Evolutionary conservation across 1,139 yeast genomes (phyloP).

Genomic region (Kodamaea alishanica): DNA sequence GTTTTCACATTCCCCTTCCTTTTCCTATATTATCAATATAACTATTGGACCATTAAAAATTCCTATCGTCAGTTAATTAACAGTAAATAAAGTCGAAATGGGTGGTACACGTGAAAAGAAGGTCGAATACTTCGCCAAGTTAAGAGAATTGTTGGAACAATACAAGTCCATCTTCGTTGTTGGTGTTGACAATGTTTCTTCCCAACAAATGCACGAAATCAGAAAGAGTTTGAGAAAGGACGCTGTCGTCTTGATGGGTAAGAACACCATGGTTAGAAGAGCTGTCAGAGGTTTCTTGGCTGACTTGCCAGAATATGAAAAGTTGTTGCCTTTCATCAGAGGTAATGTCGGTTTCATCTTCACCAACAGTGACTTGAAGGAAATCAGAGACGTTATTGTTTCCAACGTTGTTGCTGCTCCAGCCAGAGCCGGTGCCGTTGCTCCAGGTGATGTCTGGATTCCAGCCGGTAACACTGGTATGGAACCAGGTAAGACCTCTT

Average conservation of each 20-base stretch:
- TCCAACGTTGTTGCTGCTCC: conserved; percentile 99
- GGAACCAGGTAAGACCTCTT: conserved; percentile 99
- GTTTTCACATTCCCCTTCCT: background rate
- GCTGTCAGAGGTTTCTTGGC: conserved; percentile 94
- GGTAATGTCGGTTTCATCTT: conserved; percentile 99
- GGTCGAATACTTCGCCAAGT: conserved; percentile 89
- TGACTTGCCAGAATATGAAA: conserved; percentile 96
- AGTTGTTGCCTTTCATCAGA: conserved; percentile 86
- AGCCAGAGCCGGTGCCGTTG: conserved; percentile 99
- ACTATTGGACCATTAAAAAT: conserved; percentile 73
- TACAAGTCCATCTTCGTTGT: conserved; percentile 97
- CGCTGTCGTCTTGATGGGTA: conserved; percentile 98
- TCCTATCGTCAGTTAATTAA: conserved; percentile 70
- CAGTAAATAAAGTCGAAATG: conserved; percentile 77
- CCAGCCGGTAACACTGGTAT: conserved; percentile 99
- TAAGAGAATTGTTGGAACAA: conserved; percentile 92
- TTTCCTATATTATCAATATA: conserved; percentile 5
- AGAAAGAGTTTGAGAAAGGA: conserved; percentile 95
- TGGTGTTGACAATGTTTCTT: conserved; percentile 99
- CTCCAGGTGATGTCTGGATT: conserved; percentile 95
- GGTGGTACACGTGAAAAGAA: conserved; percentile 99
- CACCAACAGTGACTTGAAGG: conserved; percentile 94
- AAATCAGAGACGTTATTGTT: conserved; percentile 81
- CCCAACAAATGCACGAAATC: conserved; percentile 99
- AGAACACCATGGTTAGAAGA: conserved; percentile 99